These are phyloP conservation scores for Ananas comosus DNA, from an alignment of 176 grass and related monocot species.

Conservation along the genomic window DNA sequence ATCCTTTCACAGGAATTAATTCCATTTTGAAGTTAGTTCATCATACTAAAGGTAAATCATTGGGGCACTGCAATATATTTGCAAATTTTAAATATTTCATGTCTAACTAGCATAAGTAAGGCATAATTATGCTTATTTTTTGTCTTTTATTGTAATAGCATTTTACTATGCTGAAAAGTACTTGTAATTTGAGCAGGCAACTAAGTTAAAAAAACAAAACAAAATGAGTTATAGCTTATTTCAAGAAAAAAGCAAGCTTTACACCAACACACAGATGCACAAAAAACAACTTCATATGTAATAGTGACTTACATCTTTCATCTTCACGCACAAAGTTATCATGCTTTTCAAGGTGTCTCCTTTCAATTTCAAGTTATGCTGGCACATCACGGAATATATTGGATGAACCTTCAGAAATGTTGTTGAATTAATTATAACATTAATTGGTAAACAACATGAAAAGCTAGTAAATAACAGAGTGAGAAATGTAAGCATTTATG, in stretches of 20 bases:
- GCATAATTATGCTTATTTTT: too few relatives aligned
- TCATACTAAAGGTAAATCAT: too few relatives aligned
- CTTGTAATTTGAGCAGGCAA: too few relatives aligned
- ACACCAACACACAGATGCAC: background rate
- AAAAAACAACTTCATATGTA: constrained; percentile 7
- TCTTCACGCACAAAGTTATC: constrained; percentile 63
- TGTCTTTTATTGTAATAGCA: too few relatives aligned
- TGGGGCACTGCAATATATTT: background rate
- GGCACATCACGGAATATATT: constrained; percentile 56
- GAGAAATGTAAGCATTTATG: too few relatives aligned
- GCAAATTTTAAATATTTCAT: background rate
- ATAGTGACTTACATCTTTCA: constrained; percentile 83
- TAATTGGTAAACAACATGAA: background rate
- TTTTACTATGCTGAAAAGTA: too few relatives aligned
- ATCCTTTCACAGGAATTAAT: too few relatives aligned
- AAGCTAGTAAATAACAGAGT: background rate
- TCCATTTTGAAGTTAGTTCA: too few relatives aligned
- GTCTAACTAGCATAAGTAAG: background rate
- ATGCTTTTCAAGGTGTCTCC: constrained; percentile 62
- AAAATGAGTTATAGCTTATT: too few relatives aligned
- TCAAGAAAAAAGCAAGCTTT: background rate
- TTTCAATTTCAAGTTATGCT: constrained; percentile 62
- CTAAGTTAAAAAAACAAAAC: too few relatives aligned
- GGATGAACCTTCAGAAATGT: constrained; percentile 50
- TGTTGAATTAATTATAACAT: background rate